Base-by-base conservation (phyloP, 2,329 filamentous ascomycete genomes). In the Fusarium sambucinum region DNA sequence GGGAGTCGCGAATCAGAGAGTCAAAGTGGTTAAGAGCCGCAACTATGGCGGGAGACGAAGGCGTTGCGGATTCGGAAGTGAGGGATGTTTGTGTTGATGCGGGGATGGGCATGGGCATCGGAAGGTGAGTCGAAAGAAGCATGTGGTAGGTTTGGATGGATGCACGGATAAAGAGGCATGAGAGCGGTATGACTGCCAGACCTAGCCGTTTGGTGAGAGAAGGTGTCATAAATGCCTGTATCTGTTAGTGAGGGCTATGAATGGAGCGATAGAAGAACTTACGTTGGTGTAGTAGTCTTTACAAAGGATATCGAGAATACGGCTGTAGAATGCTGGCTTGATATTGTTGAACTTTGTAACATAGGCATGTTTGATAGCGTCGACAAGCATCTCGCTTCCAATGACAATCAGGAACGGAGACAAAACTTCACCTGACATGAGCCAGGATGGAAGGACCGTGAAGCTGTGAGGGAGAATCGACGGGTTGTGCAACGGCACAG, bases 261-360 rank as follows among this genome's bases (percentile, higher is more conserved):
- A 35, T 5, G 5, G 3, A 19, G 1, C 10, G 10, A 21, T 19
- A 2, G 23, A 10, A 17, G 1, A 5, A 77, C 89, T 80, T 76
- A 92, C 91, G 76, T 97, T 95, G 1, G 94, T 95, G 77, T 99
- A 99, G 80, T 99, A 99, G 78, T 99, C 96, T 78, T 98, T 98
- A 70, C 94, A 94, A 10, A 99, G 82, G 6, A 99, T 92, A 75
- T 99, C 96, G 17, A 98, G 86, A 76, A 96, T 97, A 25, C 94
- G 89, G 53, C 89, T 87, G 78, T 99, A 99, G 57, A 99, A 92
- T 9, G 87, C 88, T 5, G 96, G 96, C 68, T 96, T 95, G 71
- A 94, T 94, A 73, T 97, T 97, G 84, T 99, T 99, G 83, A 99
- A 99, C 77, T 99, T 99, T 77, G 90, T 94, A 77, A 99, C 96